Conservation (phyloP, 768 basidiomycete species). For the Asterophora lycoperdoides region DNA sequence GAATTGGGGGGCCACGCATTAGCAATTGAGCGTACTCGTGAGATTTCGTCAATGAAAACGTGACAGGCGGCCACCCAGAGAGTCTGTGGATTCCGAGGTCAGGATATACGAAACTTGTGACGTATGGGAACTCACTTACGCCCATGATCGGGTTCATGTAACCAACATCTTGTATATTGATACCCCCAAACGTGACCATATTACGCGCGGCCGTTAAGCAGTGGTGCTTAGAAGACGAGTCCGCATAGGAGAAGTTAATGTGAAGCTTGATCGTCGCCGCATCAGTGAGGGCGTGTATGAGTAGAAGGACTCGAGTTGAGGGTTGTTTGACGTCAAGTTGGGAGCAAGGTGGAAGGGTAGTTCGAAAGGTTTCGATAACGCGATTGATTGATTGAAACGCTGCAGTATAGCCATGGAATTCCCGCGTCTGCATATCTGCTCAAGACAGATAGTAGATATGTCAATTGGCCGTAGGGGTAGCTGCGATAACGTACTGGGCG, state of each 20-base stretch:
- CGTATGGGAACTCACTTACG: constrained; percentile 30
- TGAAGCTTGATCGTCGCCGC: constrained; percentile 52
- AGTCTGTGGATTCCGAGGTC: constrained; percentile 27
- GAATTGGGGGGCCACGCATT: constrained; percentile 27
- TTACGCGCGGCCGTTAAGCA: constrained; percentile 42
- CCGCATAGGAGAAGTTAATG: constrained; percentile 40
- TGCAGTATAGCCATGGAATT: constrained; percentile 37
- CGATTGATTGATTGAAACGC: constrained; percentile 43
- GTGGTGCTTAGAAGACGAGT: constrained; percentile 37
- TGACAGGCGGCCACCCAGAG: constrained; percentile 45
- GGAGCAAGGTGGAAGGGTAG: constrained; percentile 29
- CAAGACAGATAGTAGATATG: background rate
- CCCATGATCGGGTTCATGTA: constrained; percentile 48
- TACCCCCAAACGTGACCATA: constrained; percentile 36
- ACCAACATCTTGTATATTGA: constrained; percentile 36
- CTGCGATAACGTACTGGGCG: constrained; percentile 31
- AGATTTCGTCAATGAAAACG: constrained; percentile 45
- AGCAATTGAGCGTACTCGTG: constrained; percentile 33
- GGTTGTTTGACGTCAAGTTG: constrained; percentile 30
- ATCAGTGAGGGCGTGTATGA: constrained; percentile 46
- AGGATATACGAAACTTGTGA: constrained; percentile 9
- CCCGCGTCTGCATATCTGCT: constrained; percentile 38
- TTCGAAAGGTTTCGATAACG: constrained; percentile 40
- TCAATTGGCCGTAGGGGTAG: background rate
- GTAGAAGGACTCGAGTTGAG: constrained; percentile 32